phyloP scores from a whole-genome alignment of 2,329 filamentous ascomycete species.

The Aspergillus glaucus region DNA sequence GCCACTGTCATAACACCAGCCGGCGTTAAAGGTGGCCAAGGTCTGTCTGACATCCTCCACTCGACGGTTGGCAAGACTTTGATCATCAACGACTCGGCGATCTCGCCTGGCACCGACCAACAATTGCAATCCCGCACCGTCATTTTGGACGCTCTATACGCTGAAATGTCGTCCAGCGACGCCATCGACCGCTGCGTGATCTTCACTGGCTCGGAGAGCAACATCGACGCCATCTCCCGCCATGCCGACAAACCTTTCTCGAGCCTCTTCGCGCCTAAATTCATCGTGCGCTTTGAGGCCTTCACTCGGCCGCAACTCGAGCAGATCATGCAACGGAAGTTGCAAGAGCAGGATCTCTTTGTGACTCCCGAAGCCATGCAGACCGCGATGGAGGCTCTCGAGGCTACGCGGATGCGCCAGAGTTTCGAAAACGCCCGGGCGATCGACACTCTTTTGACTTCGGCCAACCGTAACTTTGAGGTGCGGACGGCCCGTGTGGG shows the following conservation, averaged over 20 bases:
- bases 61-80: conserved; percentile 9
- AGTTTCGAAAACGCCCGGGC: conserved; percentile 16
- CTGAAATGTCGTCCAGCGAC: conserved; percentile 3
- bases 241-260: conserved; percentile 6
- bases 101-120: neutral
- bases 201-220: conserved; percentile 6
- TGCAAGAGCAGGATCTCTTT: conserved; percentile 10
- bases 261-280: conserved; percentile 1
- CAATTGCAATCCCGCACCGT: neutral
- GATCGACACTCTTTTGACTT: conserved; percentile 12
- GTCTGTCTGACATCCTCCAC: conserved; percentile 2
- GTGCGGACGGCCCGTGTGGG: conserved; percentile 3
- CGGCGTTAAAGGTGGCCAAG: neutral
- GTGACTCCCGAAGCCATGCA: conserved; percentile 13
- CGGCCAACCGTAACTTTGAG: conserved; percentile 11
- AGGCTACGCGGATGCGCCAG: conserved; percentile 11
- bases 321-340: conserved; percentile 11
- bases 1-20: neutral
- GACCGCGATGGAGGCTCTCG: conserved; percentile 11
- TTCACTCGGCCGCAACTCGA: conserved; percentile 10
- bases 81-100: conserved; percentile 11
- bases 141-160: conserved; percentile 4
- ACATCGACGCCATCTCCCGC: conserved; percentile 10
- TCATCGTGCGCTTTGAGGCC: conserved; percentile 9
- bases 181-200: conserved; percentile 11